Conservation (phyloP, 2,329 filamentous ascomycete species). For the Scleromitrula shiraiana region DNA sequence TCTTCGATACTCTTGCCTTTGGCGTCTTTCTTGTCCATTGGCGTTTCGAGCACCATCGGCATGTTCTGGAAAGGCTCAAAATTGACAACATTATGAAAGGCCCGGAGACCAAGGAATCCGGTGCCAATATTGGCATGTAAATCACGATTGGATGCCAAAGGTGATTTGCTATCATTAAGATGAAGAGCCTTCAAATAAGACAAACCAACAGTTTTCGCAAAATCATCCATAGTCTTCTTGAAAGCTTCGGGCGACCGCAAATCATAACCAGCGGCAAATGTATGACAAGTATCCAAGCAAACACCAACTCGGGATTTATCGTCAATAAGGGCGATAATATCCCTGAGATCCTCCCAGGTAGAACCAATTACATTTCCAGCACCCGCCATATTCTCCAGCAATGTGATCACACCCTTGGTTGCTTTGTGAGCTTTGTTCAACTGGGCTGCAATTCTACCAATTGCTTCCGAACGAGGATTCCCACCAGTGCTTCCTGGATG, state of each 20-base stretch:
- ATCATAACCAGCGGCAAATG: slow-evolving; percentile 92
- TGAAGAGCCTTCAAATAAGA: slow-evolving; percentile 80
- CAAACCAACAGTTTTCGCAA: slow-evolving; percentile 69
- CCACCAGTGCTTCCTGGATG: slow-evolving; percentile 81
- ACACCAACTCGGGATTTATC: slow-evolving; percentile 83
- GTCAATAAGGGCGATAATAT: slow-evolving; percentile 72
- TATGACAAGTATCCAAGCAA: slow-evolving; percentile 94
- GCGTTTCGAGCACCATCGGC: slow-evolving; percentile 95
- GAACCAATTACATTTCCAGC: slow-evolving; percentile 80
- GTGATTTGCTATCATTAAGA: slow-evolving; percentile 92
- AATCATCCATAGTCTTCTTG: slow-evolving; percentile 61
- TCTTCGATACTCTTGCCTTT: slow-evolving; percentile 67
- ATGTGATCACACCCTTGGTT: slow-evolving; percentile 67
- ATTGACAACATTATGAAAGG: slow-evolving; percentile 90
- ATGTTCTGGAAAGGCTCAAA: slow-evolving; percentile 64
- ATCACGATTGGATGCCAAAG: slow-evolving; percentile 72
- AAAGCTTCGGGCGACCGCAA: slow-evolving; percentile 69
- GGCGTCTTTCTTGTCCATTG: slow-evolving; percentile 63
- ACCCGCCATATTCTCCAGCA: slow-evolving; percentile 94
- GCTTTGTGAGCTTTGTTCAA: slow-evolving; percentile 76
- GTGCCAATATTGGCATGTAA: slow-evolving; percentile 95
- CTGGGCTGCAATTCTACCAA: slow-evolving; percentile 69
- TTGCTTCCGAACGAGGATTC: slow-evolving; percentile 57
- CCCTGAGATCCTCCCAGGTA: slow-evolving; percentile 75
- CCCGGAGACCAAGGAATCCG: slow-evolving; percentile 80